These are phyloP conservation scores for Lentinula sp. DNA, from an alignment of 768 basidiomycete species.

Conservation along the genomic window DNA sequence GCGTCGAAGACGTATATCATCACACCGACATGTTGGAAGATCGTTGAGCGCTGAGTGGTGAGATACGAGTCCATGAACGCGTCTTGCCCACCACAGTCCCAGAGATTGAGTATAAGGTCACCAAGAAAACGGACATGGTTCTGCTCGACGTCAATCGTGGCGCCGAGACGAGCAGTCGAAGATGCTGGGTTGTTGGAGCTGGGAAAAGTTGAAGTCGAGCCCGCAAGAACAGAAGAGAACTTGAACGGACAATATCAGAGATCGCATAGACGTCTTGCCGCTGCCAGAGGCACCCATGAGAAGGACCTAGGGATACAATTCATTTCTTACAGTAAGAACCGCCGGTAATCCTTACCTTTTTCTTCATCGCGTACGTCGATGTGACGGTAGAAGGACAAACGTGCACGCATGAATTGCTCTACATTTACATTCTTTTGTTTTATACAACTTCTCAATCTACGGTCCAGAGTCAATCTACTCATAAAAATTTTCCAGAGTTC, in stretches of 20 bases:
- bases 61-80: slow-evolving; percentile 98
- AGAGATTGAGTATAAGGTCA: slow-evolving; percentile 91
- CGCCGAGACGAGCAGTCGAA: slow-evolving; percentile 84
- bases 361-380: slow-evolving; percentile 38
- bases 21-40: slow-evolving; percentile 95
- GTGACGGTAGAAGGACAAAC: background rate
- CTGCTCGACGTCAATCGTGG: slow-evolving; percentile 97
- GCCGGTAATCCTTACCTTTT: slow-evolving; percentile 40
- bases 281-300: slow-evolving; percentile 97
- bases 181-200: slow-evolving; percentile 95
- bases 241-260: slow-evolving; percentile 87
- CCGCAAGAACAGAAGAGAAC: slow-evolving; percentile 6
- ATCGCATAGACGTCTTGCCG: slow-evolving; percentile 97
- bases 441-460: background rate
- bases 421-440: too few relatives aligned
- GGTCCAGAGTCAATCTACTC: background rate
- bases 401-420: background rate
- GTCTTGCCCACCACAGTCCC: slow-evolving; percentile 99
- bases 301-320: slow-evolving; percentile 57
- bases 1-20: slow-evolving; percentile 99
- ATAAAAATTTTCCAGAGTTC: slow-evolving; percentile 59
- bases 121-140: slow-evolving; percentile 97
- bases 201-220: slow-evolving; percentile 11
- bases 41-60: slow-evolving; percentile 83
- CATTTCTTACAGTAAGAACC: slow-evolving; percentile 2